A percentile compares a stretch with the other conserved stretches of the same genome.
Conservation (phyloP, 805 yeast genomes). For the Scheffersomyces lignosus region DNA sequence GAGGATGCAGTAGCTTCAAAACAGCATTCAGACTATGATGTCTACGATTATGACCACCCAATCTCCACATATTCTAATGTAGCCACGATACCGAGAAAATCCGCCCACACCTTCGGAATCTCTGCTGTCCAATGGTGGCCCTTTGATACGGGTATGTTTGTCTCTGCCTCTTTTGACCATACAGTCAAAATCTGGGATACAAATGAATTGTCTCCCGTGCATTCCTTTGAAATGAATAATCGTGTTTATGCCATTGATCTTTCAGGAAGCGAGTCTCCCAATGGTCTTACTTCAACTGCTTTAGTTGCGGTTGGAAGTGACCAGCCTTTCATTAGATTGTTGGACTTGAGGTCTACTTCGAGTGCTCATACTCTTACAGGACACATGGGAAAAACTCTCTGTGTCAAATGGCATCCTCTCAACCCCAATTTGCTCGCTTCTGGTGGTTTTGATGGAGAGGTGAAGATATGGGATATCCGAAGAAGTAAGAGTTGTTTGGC, state of each 20-base stretch:
- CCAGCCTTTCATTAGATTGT: conserved; percentile 62
- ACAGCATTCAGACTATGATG: conserved; percentile 15
- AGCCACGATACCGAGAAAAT: conserved; percentile 37
- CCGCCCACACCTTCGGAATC: conserved; percentile 68
- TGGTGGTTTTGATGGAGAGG: conserved; percentile 81
- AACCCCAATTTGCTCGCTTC: conserved; percentile 63
- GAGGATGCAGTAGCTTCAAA: conserved; percentile 12
- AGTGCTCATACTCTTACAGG: conserved; percentile 71
- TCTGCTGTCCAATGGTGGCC: conserved; percentile 88
- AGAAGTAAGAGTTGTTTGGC: conserved; percentile 63
- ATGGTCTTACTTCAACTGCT: conserved; percentile 33
- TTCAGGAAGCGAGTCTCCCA: conserved; percentile 18
- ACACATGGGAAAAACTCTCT: conserved; percentile 54
- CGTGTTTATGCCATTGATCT: conserved; percentile 70
- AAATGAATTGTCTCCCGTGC: conserved; percentile 60
- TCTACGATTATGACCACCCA: conserved; percentile 34
- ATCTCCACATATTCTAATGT: conserved; percentile 22
- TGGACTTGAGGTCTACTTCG: conserved; percentile 74
- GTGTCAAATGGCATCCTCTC: conserved; percentile 76
- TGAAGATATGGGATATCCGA: conserved; percentile 84
- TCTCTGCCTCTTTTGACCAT: conserved; percentile 78
- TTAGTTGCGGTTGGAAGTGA: conserved; percentile 72
- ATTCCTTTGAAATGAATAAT: conserved; percentile 59
- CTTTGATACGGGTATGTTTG: conserved; percentile 79
- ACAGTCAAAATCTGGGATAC: conserved; percentile 83